Evolutionary conservation across 108 stramenopile genomes (phyloP), one percentile per base, ranked within the genome.

Genomic region (Chaetoceros tenuissimus): DNA sequence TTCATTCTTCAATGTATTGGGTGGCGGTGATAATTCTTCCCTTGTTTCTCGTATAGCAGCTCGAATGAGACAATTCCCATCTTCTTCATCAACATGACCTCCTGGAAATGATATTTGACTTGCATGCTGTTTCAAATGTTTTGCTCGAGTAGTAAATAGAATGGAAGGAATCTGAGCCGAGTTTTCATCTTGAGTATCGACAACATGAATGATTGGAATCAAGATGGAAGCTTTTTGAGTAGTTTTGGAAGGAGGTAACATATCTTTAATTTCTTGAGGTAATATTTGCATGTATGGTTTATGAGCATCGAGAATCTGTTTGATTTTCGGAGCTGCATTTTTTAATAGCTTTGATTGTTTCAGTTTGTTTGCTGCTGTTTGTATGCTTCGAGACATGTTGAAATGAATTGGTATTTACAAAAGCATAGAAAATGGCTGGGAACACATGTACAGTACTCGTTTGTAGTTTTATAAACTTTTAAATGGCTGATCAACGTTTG

Each of bases 141-240:
- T 49, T 1, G 95, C 85, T 60, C 95, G 74, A 40, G 71, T 71
- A 21, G 90, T 92, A 68, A 94, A 96, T 46, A 96, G 66, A 31
- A 96, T 57, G 16, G 91, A 93, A 5, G 91, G 84, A 20, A 65
- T 40, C 5, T 40, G 5, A 13, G 34, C 8, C 34, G 34, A 40
- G n/a, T n/a, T n/a, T 13, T 40, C 34, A 5, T 40, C 8, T 10
- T 5, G 13, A 5, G 13, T 10, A 40, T 40, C 34, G 8, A 13
- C 13, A 40, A 40, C 13, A 40, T 40, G 34, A 5, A 40, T 40
- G 13, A 40, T 5, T 40, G 34, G 34, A 13, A 40, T 13, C 8
- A 40, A 13, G 5, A 40, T 13, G 34, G 34, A 40, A 10, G 34
- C 34, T 40, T 13, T 40, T 13, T 40, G 34, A 10, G 34, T 10